These are phyloP conservation scores for Epichloe brachyelytri DNA, from an alignment of 2,329 filamentous ascomycete genomes.

Conservation along the genomic window DNA sequence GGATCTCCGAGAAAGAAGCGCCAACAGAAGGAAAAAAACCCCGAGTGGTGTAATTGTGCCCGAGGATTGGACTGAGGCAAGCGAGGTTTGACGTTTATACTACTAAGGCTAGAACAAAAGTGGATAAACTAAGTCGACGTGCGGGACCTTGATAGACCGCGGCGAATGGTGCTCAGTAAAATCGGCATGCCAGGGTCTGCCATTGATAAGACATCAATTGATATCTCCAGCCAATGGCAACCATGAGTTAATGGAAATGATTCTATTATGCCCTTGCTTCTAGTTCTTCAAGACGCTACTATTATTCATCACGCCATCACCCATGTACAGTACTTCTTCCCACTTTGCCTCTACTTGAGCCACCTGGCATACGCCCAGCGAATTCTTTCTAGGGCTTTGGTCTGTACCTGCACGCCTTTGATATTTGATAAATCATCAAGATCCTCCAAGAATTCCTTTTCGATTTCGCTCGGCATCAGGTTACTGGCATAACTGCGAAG, in stretches of 20 bases:
- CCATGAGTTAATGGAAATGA: background rate
- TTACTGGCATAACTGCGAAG: constrained; percentile 48
- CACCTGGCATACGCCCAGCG: constrained; percentile 83
- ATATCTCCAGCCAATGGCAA: background rate
- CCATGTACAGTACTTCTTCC: background rate
- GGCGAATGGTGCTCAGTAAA: background rate
- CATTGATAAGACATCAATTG: background rate
- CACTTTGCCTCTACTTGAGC: constrained; percentile 28
- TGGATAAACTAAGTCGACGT: background rate
- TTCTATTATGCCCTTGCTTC: background rate
- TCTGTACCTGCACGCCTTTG: constrained; percentile 64
- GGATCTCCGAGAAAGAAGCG: constrained; percentile 22
- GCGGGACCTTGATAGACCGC: background rate
- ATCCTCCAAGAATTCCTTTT: constrained; percentile 80
- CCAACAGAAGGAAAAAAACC: background rate
- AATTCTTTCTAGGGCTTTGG: constrained; percentile 68
- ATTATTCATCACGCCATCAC: background rate
- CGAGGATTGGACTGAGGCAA: too few species aligned
- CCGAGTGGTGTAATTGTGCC: constrained; percentile 12
- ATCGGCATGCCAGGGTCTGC: background rate
- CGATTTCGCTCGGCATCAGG: constrained; percentile 60
- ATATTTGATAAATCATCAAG: constrained; percentile 76
- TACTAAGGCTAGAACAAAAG: background rate
- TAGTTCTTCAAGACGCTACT: background rate
- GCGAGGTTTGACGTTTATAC: too few species aligned